Percentiles rank a stretch among this genome's conserved stretches.
Conservation (phyloP, 768 basidiomycete species). For the Hortiboletus campestris region DNA sequence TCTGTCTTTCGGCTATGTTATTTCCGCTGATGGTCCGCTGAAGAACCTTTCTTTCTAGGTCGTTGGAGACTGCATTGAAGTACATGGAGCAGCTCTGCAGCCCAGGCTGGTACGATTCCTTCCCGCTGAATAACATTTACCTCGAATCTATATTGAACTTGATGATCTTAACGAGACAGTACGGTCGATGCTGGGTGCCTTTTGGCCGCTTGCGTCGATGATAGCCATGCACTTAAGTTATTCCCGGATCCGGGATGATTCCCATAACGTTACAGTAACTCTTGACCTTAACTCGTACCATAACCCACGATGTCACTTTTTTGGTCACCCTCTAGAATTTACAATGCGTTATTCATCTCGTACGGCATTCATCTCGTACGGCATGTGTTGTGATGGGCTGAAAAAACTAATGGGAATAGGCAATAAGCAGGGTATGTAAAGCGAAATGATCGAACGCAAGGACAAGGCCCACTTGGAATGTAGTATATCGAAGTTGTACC, state of each 20-base stretch:
- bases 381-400: constrained; percentile 11
- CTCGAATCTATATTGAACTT: constrained; percentile 3
- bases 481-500: neutral
- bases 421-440: constrained; percentile 23
- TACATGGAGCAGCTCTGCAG: neutral
- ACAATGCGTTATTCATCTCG: constrained; percentile 6
- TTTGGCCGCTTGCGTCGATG: neutral
- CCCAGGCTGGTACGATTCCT: constrained; percentile 35
- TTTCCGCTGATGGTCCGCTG: constrained; percentile 7
- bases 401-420: constrained; percentile 15
- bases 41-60: constrained; percentile 19
- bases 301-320: neutral
- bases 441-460: constrained; percentile 6
- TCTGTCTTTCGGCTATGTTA: constrained; percentile 15
- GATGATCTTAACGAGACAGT: neutral
- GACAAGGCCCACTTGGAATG: neutral
- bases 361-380: constrained; percentile 19
- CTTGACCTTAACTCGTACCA: neutral
- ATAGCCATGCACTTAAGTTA: neutral
- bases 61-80: neutral
- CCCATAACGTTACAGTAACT: neutral
- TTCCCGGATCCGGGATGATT: neutral
- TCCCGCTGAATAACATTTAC: constrained; percentile 35
- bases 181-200: neutral
- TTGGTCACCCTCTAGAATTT: constrained; percentile 11